Conservation (phyloP, 305 asterid species). For the Solanum hybrid region DNA sequence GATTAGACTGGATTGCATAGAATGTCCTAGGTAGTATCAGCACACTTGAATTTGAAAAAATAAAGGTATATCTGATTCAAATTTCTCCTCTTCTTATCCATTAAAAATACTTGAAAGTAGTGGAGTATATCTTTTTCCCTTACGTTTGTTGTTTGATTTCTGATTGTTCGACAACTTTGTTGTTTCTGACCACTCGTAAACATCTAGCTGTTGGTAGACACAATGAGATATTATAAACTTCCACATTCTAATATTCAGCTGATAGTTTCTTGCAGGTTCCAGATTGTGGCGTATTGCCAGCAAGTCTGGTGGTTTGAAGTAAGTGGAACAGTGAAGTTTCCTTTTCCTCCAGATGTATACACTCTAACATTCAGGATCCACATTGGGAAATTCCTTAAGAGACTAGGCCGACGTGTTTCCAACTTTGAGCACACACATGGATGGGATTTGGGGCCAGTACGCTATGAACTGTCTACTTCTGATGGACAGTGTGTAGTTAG, state of each 20-base stretch:
- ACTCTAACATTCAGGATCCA: constrained; percentile 78
- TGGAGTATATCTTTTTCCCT: not conserved
- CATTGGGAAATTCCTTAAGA: constrained; percentile 65
- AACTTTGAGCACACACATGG: constrained; percentile 85
- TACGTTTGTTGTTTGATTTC: not conserved
- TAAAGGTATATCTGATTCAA: no score
- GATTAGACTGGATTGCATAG: no score
- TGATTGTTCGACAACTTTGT: not conserved
- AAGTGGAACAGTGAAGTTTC: constrained; percentile 68
- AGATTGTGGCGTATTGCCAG: constrained; percentile 76
- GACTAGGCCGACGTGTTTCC: constrained; percentile 80
- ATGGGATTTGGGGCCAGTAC: constrained; percentile 81
- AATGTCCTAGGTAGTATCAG: no score
- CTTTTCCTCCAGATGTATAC: constrained; percentile 81
- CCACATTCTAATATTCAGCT: not conserved
- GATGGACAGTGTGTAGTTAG: constrained; percentile 74
- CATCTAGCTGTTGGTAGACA: not conserved
- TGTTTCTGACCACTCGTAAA: not conserved
- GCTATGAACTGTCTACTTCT: constrained; percentile 63
- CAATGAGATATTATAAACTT: not conserved
- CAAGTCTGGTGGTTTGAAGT: constrained; percentile 99
- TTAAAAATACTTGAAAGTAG: no score
- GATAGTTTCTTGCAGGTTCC: constrained; percentile 39
- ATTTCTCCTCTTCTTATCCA: no score
- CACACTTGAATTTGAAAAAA: no score